Base-by-base conservation (phyloP, 1,139 yeast genomes). In the Geotrichum restrictum region DNA sequence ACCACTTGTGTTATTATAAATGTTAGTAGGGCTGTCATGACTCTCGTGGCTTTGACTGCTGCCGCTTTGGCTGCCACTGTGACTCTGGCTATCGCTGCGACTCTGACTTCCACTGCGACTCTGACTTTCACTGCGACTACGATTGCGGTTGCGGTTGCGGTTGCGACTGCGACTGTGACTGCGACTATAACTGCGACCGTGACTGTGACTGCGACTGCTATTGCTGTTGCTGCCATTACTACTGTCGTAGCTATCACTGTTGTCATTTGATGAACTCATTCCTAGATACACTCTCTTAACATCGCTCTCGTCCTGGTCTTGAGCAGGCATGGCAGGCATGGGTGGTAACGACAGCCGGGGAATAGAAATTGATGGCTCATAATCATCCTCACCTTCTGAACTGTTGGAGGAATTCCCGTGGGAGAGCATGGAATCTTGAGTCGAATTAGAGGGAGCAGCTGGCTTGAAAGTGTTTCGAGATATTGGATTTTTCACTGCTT, bases 351-450 rank as follows among this genome's bases (percentile, higher is more conserved):
- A n/a, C n/a, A n/a, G n/a, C n/a, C n/a, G 27, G 13, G 7, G 41
- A 18, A 24, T 8, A 5, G 8, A 24, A 38, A 21, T 11, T 3
- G 27, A 38, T 4, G 48, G 48, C 5, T 19, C 48, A 44, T 44
- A 44, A 22, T 42, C 45, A 19, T 44, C 48, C 1, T 44, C 48
- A 7, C 22, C 33, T 10, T 43, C 46, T 24, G n/a, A 13, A 29
- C 45, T 42, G 13, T n/a, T 29, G 37, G 13, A 24, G 24, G 43
- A 22, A 11, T 22, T 14, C 3, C 45, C 14, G 33, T 24, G 13
- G 22, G 3, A 29, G 14, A 22, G 31, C 16, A n/a, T n/a, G n/a
- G n/a, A n/a, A n/a, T 27, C 24, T 29, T 42, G 22, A 27, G 36
- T 2, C 10, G 13, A 11, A 19, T 22, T 5, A 29, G 22, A 31